Evolutionary conservation across 345 rosid species (phyloP), one percentile per base, ranked within the genome.

Genomic region (Camelina sativa): DNA sequence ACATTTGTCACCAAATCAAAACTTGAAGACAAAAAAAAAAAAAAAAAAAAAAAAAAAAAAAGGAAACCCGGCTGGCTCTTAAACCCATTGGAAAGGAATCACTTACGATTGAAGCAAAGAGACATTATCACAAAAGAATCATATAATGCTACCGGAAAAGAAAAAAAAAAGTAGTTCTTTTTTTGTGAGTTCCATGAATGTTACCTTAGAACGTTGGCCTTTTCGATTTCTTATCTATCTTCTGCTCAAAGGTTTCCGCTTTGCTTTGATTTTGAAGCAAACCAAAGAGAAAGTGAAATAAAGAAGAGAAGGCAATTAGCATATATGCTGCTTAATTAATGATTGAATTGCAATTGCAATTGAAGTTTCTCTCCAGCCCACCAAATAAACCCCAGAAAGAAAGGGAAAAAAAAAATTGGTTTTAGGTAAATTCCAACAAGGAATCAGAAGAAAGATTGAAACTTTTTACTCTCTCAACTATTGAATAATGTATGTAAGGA

Each of bases 51-150:
- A 66, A 37, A 58, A 32, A 34, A 62, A 63, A 69, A 69, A 41
- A 54, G 55, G 46, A 82, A 80, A 50, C 47, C 66, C 61, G 22
- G 22, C 1, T 22, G 3, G 5, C 35, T 41, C 63, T 44, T 40
- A 71, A 71, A 51, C 59, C 44, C 68, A 65, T 32, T 70, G 67
- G 63, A 78, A 78, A 75, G 80, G 97, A 82, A 93, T 89, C 96
- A 82, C 92, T 88, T 89, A 71, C 61, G 85, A 85, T 75, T 84
- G 85, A 89, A 91, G 96, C 76, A 87, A 87, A 87, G 80, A 80
- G 65, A 77, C 57, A 79, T 74, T 65, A 67, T 4, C 30, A 37
- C 79, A 67, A 71, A 65, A 80, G 64, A 72, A 76, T 81, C 72
- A 34, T 8, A 25, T 8, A 40, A 37, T 28, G 53, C 73, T 15